Base-by-base conservation (phyloP, 2,329 filamentous ascomycete genomes). In the Drechslera avenae region DNA sequence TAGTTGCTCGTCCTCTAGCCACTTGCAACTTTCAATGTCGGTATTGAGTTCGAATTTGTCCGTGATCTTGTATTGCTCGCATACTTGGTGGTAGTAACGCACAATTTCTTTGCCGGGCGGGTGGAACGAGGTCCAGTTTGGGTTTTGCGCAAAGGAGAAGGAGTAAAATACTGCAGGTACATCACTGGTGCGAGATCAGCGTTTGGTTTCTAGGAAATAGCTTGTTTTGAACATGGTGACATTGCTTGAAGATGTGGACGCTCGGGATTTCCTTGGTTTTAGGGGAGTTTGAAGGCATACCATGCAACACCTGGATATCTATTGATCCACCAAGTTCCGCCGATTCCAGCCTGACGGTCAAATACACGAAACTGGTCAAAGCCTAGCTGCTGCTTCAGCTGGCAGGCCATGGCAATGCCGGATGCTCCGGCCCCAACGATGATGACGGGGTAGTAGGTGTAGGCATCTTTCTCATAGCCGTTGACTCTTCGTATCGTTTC, bases 251-350 rank as follows among this genome's bases (percentile, higher is more conserved):
- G 2, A 17, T 14, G 28, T 23, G 6, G 31, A 18, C 4, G 6
- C 10, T 33, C 14, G 4, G 14, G 13, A 3, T n/a, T 5, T 13
- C 12, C 16, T 16, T n/a, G 4, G 5, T 1, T 9, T 5, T 10
- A 21, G 12, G 5, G 12, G 10, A 33, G 12, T 14, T 2, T 4
- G 5, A 33, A 4, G 14, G 19, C 61, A 42, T 57, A 69, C 65
- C 63, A 68, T 39, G 63, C 60, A 69, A 74, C 70, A 33, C 74
- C 73, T 14, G 72, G 85, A 67, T 88, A 88, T 26, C 78, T 75
- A 64, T 87, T 88, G 36, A 79, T 79, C 69, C 78, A 79, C 86
- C 86, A 88, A 1, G 85, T 87, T 6, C 86, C 86, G 26, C 85
- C 85, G 35, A 86, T 75, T 3, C 79, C 78, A 3, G 75, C 71